These are phyloP conservation scores for Puccinia sorghi DNA, from an alignment of 1,284 basidiomycete species.

Conservation along the genomic window DNA sequence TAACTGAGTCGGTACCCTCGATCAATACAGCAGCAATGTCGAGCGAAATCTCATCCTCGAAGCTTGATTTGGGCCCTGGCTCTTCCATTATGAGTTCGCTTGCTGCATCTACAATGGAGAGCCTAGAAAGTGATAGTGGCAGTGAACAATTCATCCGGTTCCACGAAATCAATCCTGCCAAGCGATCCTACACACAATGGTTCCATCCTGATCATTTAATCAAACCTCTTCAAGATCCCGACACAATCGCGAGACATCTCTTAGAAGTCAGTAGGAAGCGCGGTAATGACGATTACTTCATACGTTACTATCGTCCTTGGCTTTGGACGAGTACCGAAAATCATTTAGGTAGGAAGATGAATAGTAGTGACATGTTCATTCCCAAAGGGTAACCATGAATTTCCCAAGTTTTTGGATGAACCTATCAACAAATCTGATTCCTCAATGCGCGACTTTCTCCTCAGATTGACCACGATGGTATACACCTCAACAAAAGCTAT, in stretches of 20 bases:
- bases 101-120: conserved; percentile 32
- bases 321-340: conserved; percentile 77
- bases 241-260: conserved; percentile 66
- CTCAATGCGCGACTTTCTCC: neutral
- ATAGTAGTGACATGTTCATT: conserved; percentile 69
- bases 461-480: conserved; percentile 16
- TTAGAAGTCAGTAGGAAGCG: conserved; percentile 61
- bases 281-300: conserved; percentile 69
- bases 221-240: conserved; percentile 64
- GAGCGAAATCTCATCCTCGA: conserved; percentile 48
- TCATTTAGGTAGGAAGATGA: conserved; percentile 83
- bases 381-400: conserved; percentile 67
- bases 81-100: conserved; percentile 40
- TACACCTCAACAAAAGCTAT: conserved; percentile 35
- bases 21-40: conserved; percentile 50
- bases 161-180: conserved; percentile 55
- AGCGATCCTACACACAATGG: conserved; percentile 77
- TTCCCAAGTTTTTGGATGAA: neutral
- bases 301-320: conserved; percentile 85
- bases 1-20: conserved; percentile 64
- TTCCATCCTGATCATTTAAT: conserved; percentile 73
- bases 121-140: conserved; percentile 1
- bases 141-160: conserved; percentile 29
- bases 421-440: neutral
- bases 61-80: conserved; percentile 27